phyloP scores from a whole-genome alignment of 106 monocot species.

The Platanthera guangdongensis region DNA sequence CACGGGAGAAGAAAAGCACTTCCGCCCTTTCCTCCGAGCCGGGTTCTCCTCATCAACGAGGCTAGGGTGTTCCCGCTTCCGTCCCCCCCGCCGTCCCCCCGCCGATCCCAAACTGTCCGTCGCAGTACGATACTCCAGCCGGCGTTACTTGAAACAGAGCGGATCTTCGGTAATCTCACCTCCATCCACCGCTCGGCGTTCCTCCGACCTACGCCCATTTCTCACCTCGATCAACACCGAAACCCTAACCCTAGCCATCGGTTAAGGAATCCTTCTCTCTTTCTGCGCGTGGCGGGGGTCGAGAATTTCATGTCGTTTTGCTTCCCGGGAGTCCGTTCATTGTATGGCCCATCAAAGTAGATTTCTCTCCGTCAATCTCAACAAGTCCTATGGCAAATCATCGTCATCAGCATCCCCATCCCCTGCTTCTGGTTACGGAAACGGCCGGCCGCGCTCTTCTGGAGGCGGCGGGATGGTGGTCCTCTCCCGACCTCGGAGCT shows the following conservation, averaged over 20 bases:
- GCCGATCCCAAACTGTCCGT: neutral
- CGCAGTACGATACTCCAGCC: neutral
- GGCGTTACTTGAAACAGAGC: neutral
- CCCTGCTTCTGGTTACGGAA: neutral
- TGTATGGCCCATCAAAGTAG: slow-evolving; percentile 76
- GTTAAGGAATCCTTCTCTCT: neutral
- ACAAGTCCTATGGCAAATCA: slow-evolving; percentile 68
- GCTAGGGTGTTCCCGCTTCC: neutral
- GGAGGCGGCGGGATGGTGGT: slow-evolving; percentile 68
- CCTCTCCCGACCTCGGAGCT: slow-evolving; percentile 53
- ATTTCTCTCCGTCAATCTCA: slow-evolving; percentile 86
- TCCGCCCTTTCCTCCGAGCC: neutral
- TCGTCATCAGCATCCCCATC: slow-evolving; percentile 12
- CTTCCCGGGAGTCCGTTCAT: neutral
- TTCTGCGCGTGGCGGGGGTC: neutral
- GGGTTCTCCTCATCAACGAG: neutral
- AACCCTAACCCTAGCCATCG: slow-evolving; percentile 3
- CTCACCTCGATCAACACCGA: neutral
- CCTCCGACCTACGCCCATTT: neutral
- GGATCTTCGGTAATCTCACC: neutral
- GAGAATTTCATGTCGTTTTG: neutral
- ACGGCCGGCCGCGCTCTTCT: slow-evolving; percentile 8
- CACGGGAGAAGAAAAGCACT: neutral
- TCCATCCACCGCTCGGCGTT: neutral
- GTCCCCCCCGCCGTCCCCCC: neutral